Conservation (phyloP, 169 alveolate species). For the Eimeria maxima region DNA sequence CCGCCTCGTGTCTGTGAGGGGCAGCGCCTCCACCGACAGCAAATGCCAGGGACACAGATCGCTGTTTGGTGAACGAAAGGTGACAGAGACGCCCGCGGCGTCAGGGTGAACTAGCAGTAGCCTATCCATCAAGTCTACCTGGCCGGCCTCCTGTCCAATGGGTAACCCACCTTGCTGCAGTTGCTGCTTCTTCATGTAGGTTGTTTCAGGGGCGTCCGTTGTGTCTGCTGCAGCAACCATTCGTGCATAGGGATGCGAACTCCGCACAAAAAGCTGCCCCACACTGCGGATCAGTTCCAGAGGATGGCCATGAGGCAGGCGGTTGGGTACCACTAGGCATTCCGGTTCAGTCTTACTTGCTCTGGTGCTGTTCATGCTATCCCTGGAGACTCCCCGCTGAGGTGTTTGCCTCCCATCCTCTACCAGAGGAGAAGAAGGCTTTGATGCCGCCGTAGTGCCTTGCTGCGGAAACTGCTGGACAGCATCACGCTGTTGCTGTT, state of each 20-base stretch:
- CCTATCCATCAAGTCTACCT: conserved; percentile 1
- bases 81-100: conserved; percentile 21
- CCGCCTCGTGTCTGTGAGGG: background rate
- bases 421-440: background rate
- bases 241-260: conserved; percentile 6
- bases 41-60: conserved; percentile 42
- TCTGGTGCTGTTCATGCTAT: background rate
- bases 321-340: conserved; percentile 14
- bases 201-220: background rate
- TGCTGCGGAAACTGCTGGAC: background rate
- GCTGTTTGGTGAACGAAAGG: conserved; percentile 12
- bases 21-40: conserved; percentile 29
- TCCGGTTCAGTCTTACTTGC: background rate
- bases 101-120: conserved; percentile 29
- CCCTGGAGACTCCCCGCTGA: background rate
- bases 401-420: background rate
- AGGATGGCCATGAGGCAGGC: conserved; percentile 59
- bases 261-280: conserved; percentile 1
- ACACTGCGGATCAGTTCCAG: conserved; percentile 21
- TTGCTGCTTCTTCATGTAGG: conserved; percentile 11
- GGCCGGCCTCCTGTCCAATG: background rate
- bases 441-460: background rate
- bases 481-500: too few relatives aligned
- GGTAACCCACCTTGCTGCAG: background rate
- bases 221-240: conserved; percentile 35